phyloP scores from a whole-genome alignment of 2,329 filamentous ascomycete genomes.

The Elsinoe necatrix region DNA sequence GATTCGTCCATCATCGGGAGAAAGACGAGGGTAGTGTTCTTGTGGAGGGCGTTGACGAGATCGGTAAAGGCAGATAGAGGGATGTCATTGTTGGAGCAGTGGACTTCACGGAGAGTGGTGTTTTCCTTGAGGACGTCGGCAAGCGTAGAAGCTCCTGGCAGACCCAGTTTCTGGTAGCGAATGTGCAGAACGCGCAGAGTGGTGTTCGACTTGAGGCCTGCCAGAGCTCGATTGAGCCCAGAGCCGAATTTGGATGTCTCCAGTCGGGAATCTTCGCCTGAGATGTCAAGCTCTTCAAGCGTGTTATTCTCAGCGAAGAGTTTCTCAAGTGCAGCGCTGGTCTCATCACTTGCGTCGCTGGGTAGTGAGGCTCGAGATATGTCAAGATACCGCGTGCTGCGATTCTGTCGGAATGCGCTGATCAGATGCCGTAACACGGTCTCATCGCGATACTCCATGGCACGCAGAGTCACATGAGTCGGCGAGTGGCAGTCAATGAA shows the following conservation, averaged over 20 bases:
- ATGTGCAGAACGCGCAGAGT: constrained; percentile 55
- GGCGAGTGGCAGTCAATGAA: constrained; percentile 49
- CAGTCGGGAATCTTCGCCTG: constrained; percentile 62
- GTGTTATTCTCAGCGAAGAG: constrained; percentile 62
- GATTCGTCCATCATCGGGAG: constrained; percentile 57
- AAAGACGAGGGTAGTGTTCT: constrained; percentile 54
- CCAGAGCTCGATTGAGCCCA: constrained; percentile 57
- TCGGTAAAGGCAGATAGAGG: constrained; percentile 62
- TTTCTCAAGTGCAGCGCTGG: constrained; percentile 53
- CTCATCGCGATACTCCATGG: constrained; percentile 61
- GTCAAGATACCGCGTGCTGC: constrained; percentile 55
- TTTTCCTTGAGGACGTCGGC: constrained; percentile 61
- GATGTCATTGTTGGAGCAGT: constrained; percentile 65
- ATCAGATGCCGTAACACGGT: constrained; percentile 56
- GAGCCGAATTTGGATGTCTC: constrained; percentile 62
- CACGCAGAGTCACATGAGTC: constrained; percentile 55
- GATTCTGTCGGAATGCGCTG: constrained; percentile 54
- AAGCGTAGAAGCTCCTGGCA: constrained; percentile 61
- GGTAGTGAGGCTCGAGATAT: constrained; percentile 63
- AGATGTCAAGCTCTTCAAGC: constrained; percentile 59
- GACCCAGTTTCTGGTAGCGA: constrained; percentile 59
- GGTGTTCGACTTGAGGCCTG: constrained; percentile 55
- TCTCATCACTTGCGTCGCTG: constrained; percentile 59
- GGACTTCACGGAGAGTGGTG: constrained; percentile 52
- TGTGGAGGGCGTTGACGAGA: constrained; percentile 58